Base-by-base conservation (phyloP, 192 early-diverging fungal genomes). In the Rhizoclosmatium sp. region DNA sequence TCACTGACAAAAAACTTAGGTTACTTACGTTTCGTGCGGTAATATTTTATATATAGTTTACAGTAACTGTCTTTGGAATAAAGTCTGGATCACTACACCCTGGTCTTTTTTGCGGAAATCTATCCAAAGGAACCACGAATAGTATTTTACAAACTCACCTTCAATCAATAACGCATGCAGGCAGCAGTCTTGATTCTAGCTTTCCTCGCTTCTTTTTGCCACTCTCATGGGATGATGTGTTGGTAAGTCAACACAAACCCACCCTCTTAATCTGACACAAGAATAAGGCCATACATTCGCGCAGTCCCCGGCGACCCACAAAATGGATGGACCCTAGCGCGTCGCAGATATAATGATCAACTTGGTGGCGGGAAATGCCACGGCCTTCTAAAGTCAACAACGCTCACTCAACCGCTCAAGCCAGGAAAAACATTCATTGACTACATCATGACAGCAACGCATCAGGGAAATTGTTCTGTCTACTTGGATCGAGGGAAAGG, bases 251-350 rank as follows among this genome's bases (percentile, higher is more conserved):
- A 7, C 10, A 3, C 7, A 23, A 16, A 9, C 45, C 7, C n/a
- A 44, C 44, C 3, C n/a, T 2, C 45, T 69, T 16, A 4, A 19
- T 2, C 41, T 23, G 0, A n/a, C 0, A 69, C 21, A 69, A 42
- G 46, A 40, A 42, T 16, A 21, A 44, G 69, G 69, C 69, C 69
- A 21, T 71, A 71, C 69, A 71, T 71, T 21, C 69, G 69, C 21
- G 69, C 45, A 7, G 4, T 23, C 4, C 51, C 69, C n/a, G 69
- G 69, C 16, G 69, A 71, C 69, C 21, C 45, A 4, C 48, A 56
- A 40, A 49, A 56, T n/a, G 69, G 69, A 16, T 71, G 69, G 69
- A 56, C 49, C 23, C 39, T 40, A 0, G 54, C 69, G 9, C 47
- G 47, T 12, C 9, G 69, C 4, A 41, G 69, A 14, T 56, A 10